Conservation (phyloP, 768 basidiomycete species). For the Tylopilus intermedius region DNA sequence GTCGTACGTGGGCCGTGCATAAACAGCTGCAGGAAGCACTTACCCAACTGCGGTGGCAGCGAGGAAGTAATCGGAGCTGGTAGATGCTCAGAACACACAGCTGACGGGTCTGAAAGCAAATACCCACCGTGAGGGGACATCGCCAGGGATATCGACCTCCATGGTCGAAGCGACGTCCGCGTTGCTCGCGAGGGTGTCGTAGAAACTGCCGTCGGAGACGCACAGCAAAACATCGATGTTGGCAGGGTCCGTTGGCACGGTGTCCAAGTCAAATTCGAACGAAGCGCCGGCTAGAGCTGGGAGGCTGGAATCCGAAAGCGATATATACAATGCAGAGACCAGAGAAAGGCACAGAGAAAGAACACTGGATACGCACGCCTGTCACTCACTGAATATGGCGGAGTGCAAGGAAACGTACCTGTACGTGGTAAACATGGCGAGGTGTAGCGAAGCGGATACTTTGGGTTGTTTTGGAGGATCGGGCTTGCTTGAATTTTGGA, state of each 20-base stretch:
- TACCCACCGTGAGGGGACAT: neutral
- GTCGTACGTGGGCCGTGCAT: neutral
- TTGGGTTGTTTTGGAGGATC: neutral
- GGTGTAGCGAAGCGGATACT: neutral
- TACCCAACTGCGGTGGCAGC: neutral
- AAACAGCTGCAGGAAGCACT: neutral
- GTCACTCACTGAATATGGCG: neutral
- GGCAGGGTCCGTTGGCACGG: neutral
- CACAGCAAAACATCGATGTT: neutral
- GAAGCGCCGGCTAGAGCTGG: neutral
- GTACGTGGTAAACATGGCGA: neutral
- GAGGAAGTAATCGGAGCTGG: neutral
- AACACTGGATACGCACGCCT: neutral
- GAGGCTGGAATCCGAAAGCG: neutral
- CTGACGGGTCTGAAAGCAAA: neutral
- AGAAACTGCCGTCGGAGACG: neutral
- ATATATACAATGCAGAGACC: neutral
- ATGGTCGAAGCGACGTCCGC: neutral
- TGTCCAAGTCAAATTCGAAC: neutral
- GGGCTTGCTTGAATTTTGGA: neutral
- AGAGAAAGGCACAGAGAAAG: neutral
- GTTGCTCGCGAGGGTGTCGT: neutral
- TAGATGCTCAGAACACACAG: neutral
- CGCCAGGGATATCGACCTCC: neutral
- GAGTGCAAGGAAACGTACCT: neutral